Percentiles rank a stretch among this genome's conserved stretches.
These are phyloP conservation scores for Arachis stenosperma DNA, from an alignment of 306 rosid species.

Conservation along the genomic window DNA sequence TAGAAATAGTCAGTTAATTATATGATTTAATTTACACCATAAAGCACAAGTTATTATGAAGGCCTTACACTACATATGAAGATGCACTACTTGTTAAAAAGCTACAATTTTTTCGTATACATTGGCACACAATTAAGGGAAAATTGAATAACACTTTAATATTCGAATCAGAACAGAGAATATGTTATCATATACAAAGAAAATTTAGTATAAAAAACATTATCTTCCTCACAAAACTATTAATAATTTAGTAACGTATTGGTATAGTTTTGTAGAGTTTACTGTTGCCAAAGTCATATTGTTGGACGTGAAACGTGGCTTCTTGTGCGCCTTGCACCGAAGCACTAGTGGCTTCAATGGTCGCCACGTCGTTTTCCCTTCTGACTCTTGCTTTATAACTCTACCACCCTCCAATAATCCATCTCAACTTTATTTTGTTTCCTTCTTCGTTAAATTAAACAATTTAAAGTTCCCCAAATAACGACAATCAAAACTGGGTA, in stretches of 20 bases:
- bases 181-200: too few species aligned
- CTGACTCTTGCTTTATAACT: not conserved
- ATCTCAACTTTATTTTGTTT: not conserved
- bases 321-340: constrained; percentile 40
- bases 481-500: not conserved
- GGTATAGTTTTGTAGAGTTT: not conserved
- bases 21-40: too few species aligned
- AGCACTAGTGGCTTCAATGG: constrained; percentile 31
- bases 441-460: not conserved
- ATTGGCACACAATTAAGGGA: too few species aligned
- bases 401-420: not conserved
- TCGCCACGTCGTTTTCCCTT: constrained; percentile 46
- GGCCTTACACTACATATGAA: too few species aligned
- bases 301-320: constrained; percentile 49
- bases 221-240: not conserved
- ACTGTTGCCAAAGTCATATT: constrained; percentile 27
- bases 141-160: too few species aligned
- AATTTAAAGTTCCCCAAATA: too few species aligned
- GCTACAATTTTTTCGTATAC: too few species aligned
- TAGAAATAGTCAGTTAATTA: too few species aligned
- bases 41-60: too few species aligned
- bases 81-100: too few species aligned
- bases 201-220: too few species aligned
- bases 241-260: constrained; percentile 3
- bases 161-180: too few species aligned